Evolutionary conservation across 2,329 filamentous ascomycete genomes (phyloP), one percentile per base, ranked within the genome.

Genomic region (Neurospora sp.): DNA sequence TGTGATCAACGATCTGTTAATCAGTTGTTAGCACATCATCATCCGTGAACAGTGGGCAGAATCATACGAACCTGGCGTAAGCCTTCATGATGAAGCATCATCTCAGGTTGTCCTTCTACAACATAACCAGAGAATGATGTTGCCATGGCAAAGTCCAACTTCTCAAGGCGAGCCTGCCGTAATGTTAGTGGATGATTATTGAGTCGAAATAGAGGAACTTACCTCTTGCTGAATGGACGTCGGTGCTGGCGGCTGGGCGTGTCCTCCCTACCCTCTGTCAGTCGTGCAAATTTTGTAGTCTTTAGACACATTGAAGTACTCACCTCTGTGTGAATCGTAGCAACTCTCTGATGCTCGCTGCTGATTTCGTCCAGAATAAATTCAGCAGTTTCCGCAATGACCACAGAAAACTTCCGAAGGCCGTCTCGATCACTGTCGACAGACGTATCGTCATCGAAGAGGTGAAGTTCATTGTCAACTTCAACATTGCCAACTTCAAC

Each of bases 401-500:
- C n/a, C 10, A 46, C 43, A 19, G n/a, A 23, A 19, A 46, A 46
- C 43, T 46, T 46, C n/a, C n/a, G 43, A 46, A 9, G 43, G 9
- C 43, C 43, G n/a, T 13, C n/a, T 19, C 43, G 43, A 11, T 46
- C n/a, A 11, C 9, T 46, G n/a, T 46, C 10, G 43, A 19, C n/a
- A 11, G 43, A 19, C n/a, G 43, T 13, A 23, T 11, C 9, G 11
- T 46, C 43, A 46, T 23, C 43, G n/a, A 46, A 46, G n/a, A 46
- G 43, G 43, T 19, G 43, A 46, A 46, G 43, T 19, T 11, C 4
- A n/a, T 46, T 19, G 43, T 13, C 43, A 23, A 23, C n/a, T 13
- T 62, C 33, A 28, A 71, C 5, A 43, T 72, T 70, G 19, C 71
- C 72, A 67, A 73, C n/a, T 13, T 62, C 33, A 28, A 71, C 5